Percentiles rank a stretch among this genome's conserved stretches.
phyloP scores from a whole-genome alignment of 768 basidiomycete species.

The Trametes sanguinea region DNA sequence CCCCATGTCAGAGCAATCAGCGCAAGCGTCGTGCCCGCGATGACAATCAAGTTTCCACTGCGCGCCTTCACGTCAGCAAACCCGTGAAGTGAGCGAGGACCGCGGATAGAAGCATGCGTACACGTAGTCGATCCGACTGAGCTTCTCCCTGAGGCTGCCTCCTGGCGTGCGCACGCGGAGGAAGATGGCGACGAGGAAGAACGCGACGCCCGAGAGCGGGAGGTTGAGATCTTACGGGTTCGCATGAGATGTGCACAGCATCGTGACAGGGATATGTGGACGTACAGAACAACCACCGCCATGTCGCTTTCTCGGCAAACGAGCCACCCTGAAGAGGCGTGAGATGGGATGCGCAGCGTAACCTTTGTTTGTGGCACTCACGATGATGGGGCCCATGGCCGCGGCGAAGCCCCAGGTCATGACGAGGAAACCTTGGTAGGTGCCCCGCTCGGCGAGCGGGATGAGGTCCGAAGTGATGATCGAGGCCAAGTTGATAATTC shows the following conservation, averaged over 20 bases:
- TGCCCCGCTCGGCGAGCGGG: constrained; percentile 38
- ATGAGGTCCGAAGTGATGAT: constrained; percentile 32
- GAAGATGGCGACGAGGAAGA: constrained; percentile 18
- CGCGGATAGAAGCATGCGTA: constrained; percentile 10
- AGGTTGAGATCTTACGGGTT: constrained; percentile 37
- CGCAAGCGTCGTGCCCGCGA: background rate
- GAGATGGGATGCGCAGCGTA: background rate
- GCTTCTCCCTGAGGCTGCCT: constrained; percentile 32
- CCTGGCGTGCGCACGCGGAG: constrained; percentile 29
- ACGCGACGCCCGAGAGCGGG: constrained; percentile 26
- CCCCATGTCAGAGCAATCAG: constrained; percentile 29
- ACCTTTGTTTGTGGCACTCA: background rate
- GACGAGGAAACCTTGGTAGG: constrained; percentile 21
- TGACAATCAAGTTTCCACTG: background rate
- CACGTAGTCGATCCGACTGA: constrained; percentile 35
- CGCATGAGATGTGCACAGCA: background rate
- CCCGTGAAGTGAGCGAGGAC: background rate
- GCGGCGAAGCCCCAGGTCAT: constrained; percentile 18
- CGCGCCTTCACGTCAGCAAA: background rate
- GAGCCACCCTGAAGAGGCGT: constrained; percentile 27
- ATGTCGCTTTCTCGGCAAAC: constrained; percentile 18
- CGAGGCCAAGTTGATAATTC: constrained; percentile 25
- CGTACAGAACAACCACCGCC: constrained; percentile 25
- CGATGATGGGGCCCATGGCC: constrained; percentile 31
- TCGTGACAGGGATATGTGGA: background rate